These are phyloP conservation scores for Heterobasidion irregulare DNA, from an alignment of 1,284 basidiomycete genomes.

Conservation along the genomic window DNA sequence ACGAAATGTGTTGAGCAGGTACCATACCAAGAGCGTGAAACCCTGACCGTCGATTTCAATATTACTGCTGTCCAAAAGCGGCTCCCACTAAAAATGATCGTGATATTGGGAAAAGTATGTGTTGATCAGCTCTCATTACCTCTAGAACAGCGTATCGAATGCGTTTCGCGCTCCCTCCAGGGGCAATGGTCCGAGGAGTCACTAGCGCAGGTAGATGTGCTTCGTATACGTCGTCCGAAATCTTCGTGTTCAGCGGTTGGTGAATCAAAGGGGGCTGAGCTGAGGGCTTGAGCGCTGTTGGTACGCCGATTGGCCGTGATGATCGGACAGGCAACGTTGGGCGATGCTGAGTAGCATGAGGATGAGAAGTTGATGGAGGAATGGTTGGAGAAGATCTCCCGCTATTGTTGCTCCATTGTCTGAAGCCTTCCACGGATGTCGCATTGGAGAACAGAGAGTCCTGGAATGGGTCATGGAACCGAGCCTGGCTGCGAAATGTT, in stretches of 20 bases:
- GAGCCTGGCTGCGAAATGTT: constrained; percentile 69
- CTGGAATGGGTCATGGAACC: constrained; percentile 81
- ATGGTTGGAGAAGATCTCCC: constrained; percentile 41
- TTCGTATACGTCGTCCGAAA: constrained; percentile 58
- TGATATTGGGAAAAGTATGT: constrained; percentile 1
- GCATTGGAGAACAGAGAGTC: constrained; percentile 74
- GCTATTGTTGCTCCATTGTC: constrained; percentile 54
- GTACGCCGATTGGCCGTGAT: constrained; percentile 55
- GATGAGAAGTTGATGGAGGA: background rate
- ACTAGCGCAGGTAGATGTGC: constrained; percentile 66
- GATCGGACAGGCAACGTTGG: constrained; percentile 63
- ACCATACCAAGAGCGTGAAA: constrained; percentile 11
- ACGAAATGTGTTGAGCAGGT: background rate
- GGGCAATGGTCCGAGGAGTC: constrained; percentile 60
- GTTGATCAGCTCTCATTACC: constrained; percentile 26
- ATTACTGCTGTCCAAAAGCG: constrained; percentile 83
- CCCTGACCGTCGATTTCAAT: constrained; percentile 64
- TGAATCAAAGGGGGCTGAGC: constrained; percentile 15
- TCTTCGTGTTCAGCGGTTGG: constrained; percentile 38
- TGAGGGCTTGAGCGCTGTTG: constrained; percentile 27
- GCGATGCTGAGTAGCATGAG: constrained; percentile 16
- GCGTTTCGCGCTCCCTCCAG: constrained; percentile 57
- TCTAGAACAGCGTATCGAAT: constrained; percentile 78
- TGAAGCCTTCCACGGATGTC: constrained; percentile 62
- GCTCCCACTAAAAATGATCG: constrained; percentile 56